These are phyloP conservation scores for Echinosophora koreensis DNA, from an alignment of 306 rosid species.

Conservation along the genomic window DNA sequence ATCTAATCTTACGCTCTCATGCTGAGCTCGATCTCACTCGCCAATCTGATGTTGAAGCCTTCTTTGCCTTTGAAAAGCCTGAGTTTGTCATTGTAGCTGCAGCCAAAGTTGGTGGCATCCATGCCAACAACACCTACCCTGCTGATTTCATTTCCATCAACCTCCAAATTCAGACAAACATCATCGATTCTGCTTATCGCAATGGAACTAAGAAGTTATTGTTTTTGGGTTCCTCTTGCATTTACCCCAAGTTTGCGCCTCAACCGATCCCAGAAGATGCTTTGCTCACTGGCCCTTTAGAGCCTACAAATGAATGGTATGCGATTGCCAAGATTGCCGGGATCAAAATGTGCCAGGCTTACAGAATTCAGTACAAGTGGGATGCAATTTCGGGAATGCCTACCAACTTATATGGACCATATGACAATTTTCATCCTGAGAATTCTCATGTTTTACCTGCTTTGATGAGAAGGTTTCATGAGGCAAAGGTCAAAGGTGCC, in stretches of 20 bases:
- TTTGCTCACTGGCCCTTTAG: conserved; percentile 82
- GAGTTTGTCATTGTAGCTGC: conserved; percentile 88
- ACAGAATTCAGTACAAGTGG: conserved; percentile 81
- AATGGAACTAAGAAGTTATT: conserved; percentile 76
- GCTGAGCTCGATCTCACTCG: conserved; percentile 86
- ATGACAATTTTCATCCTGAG: conserved; percentile 90
- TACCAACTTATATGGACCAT: conserved; percentile 85
- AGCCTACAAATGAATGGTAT: conserved; percentile 98
- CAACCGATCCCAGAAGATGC: conserved; percentile 90
- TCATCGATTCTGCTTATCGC: conserved; percentile 80
- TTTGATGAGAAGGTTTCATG: conserved; percentile 92
- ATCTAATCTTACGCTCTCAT: conserved; percentile 74
- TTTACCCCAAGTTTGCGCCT: conserved; percentile 95
- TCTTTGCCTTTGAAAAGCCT: conserved; percentile 80
- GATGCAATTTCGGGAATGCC: conserved; percentile 99
- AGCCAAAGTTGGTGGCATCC: conserved; percentile 97
- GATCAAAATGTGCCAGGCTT: conserved; percentile 96
- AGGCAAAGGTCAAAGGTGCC: conserved; percentile 76
- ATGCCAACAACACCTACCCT: conserved; percentile 94
- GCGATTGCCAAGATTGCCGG: conserved; percentile 97
- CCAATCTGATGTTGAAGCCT: conserved; percentile 85
- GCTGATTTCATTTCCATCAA: conserved; percentile 89
- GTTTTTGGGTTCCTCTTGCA: conserved; percentile 93
- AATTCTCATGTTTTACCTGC: conserved; percentile 95
- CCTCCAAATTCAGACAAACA: conserved; percentile 93